A percentile compares a stretch with the other conserved stretches of the same genome.
These are phyloP conservation scores for Rubia balearica DNA, from an alignment of 305 asterid species.

Conservation along the genomic window DNA sequence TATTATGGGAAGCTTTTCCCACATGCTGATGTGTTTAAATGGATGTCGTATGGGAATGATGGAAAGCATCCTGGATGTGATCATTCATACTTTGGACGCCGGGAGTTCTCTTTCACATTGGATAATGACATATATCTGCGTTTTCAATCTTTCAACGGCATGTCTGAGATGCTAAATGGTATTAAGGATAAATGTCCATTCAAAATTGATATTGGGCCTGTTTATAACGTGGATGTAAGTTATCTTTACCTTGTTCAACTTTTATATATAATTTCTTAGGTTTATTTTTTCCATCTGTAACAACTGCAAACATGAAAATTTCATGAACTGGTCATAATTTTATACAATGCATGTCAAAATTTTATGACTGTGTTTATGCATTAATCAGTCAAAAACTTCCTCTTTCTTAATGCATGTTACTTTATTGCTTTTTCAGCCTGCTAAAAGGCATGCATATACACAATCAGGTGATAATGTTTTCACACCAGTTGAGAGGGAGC, in stretches of 20 bases:
- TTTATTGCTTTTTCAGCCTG: neutral
- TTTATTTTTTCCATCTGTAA: too few species aligned
- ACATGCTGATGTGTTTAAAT: slow-evolving; percentile 63
- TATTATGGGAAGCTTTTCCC: slow-evolving; percentile 87
- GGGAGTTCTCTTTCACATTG: slow-evolving; percentile 91
- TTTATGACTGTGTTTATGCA: slow-evolving; percentile 11
- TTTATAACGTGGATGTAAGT: slow-evolving; percentile 86
- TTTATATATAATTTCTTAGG: neutral
- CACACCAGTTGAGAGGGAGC: slow-evolving; percentile 1
- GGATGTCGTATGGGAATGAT: slow-evolving; percentile 94
- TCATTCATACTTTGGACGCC: slow-evolving; percentile 72
- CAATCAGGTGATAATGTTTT: neutral
- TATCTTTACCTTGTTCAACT: neutral
- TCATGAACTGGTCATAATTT: slow-evolving; percentile 17
- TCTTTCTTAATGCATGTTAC: neutral
- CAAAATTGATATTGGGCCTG: slow-evolving; percentile 92
- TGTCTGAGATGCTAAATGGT: slow-evolving; percentile 54
- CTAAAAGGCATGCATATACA: neutral
- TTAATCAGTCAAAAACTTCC: neutral
- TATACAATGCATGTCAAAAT: neutral
- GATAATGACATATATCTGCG: slow-evolving; percentile 48
- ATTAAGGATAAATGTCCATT: slow-evolving; percentile 80
- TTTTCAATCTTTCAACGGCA: slow-evolving; percentile 63
- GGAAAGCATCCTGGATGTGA: slow-evolving; percentile 98
- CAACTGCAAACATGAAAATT: neutral